Base-by-base conservation (phyloP, 331 rosid genomes). In the Rosa hybrid region DNA sequence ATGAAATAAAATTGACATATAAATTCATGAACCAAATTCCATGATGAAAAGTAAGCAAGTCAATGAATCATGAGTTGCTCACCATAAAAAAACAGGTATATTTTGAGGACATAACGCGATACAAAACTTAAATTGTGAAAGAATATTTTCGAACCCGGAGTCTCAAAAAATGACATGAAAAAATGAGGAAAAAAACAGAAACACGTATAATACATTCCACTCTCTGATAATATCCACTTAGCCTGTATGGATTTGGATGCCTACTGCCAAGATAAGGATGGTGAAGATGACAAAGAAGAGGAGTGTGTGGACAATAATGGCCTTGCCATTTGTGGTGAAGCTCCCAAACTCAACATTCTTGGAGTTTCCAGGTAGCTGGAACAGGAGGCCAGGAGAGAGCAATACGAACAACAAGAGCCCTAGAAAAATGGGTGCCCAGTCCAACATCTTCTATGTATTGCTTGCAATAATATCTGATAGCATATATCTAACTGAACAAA, bases 371-470 rank as follows among this genome's bases (percentile, higher is more conserved):
- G 91, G 94, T 10, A 90, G 51, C 86, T 84, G 94, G 23, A 90
- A 86, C 5, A 90, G 81, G 20, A 88, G 85, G 0, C 94, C 94
- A 0, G 94, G 94, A n/a, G 94, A 90, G 50, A 88, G 89, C 38
- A 90, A 75, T 25, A 90, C 60, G 91, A 88, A 90, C 12, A 90
- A 60, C 45, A 90, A 38, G 16, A 73, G 77, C 46, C 89, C 94
- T 2, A 90, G 8, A 1, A 86, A 30, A 51, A 88, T 54, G n/a
- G 94, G 94, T 12, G 89, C 91, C 94, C 94, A 90, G 42, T 90
- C 91, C 81, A 80, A 14, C 87, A 90, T 90, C 56, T 63, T 68
- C 75, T 10, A 42, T 34, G 64, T 57, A n/a, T 21, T 57, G 30
- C 12, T 30, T 64, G 21, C 9, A 6, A 34, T 34, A 34, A 14